A percentile compares a stretch with the other conserved stretches of the same genome.
These are phyloP conservation scores for Cryptosporidium baileyi DNA, from an alignment of 169 alveolate species.

Conservation along the genomic window DNA sequence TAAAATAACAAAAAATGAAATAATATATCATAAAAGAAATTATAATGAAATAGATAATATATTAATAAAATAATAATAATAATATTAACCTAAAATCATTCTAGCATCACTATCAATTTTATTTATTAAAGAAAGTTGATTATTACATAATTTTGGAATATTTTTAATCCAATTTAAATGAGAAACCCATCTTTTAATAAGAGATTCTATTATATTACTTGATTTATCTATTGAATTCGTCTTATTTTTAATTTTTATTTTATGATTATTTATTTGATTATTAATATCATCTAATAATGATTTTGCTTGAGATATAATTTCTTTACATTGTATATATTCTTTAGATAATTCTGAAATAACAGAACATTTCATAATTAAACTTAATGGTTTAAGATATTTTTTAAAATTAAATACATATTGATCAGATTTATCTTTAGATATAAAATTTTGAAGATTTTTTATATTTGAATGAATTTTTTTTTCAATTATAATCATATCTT, in stretches of 20 bases:
- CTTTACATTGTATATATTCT: conserved; percentile 7
- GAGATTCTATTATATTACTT: background rate
- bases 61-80: background rate
- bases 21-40: background rate
- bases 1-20: background rate
- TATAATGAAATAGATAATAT: background rate
- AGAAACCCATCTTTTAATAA: conserved; percentile 11
- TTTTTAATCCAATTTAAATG: conserved; percentile 18
- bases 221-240: background rate
- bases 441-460: background rate
- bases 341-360: conserved; percentile 9
- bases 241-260: background rate
- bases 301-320: conserved; percentile 13
- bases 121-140: conserved; percentile 27
- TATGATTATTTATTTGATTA: background rate
- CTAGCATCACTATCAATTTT: conserved; percentile 7
- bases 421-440: background rate
- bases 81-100: conserved; percentile 45
- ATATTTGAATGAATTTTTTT: background rate
- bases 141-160: conserved; percentile 15
- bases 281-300: background rate
- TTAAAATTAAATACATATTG: background rate
- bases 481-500: conserved; percentile 16
- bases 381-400: conserved; percentile 7
- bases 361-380: conserved; percentile 42